Evolutionary conservation across 352 stramenopile species (phyloP), one percentile per base, ranked within the genome.

Genomic region (Phytophthora sansomeana): DNA sequence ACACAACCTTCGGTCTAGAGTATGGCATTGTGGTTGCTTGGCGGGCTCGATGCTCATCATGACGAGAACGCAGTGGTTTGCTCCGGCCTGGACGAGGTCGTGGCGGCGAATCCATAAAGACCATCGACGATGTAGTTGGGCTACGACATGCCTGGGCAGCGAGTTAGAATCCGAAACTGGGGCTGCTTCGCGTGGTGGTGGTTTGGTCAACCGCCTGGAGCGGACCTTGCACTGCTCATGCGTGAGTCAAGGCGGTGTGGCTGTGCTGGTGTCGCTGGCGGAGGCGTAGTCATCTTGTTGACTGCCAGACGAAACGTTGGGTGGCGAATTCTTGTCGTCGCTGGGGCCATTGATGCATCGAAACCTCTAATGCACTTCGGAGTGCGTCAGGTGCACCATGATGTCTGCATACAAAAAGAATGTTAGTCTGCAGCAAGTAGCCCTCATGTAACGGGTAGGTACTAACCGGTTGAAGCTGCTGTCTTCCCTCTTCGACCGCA

Each of bases 351-450:
- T 29, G 29, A 53, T 39, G 29, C 47, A 53, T 30, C 48, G 48
- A 1, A 11, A 19, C 19, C 21, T 44, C 48, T 33, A 47, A 19
- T 55, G 29, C n/a, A 42, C 1, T 0, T 3, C 10, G 4, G 30
- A 43, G 30, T 55, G 49, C 3, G 16, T 56, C 9, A 56, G 8
- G 8, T 44, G 49, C 19, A 46, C 33, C 49, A 62, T 48, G 2
- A 26, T 35, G 30, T 13, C 54, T 62, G 17, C 32, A 1, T n/a
- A 28, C 24, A 16, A 11, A 19, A 13, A 49, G 14, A n/a, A 29
- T 5, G 10, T 58, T 39, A 48, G 21, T 19, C 7, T 5, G 30
- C 29, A 29, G 29, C 17, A 32, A 57, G 19, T 17, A 9, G 0
- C 5, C 6, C 21, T 16, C 11, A 43, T 5, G n/a, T 29, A 26